Evolutionary conservation across 148 eudicot genomes (phyloP).

Genomic region (Salicornia ramosissima): DNA sequence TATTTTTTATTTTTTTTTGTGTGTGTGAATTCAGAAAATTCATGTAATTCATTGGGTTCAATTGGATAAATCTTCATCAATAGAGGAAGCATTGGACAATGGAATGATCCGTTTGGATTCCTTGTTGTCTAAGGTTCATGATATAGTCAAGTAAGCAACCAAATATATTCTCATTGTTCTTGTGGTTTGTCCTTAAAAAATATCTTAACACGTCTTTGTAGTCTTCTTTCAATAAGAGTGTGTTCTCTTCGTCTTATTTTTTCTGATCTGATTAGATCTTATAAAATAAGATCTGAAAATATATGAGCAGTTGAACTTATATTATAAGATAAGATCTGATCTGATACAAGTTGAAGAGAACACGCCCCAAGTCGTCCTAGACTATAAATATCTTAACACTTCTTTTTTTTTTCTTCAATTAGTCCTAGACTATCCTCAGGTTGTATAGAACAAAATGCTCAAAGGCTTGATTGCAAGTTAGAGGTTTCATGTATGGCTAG

Average conservation of each 20-base stretch:
- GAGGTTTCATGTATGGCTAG: conserved; percentile 53
- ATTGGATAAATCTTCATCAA: conserved; percentile 65
- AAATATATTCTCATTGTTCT: background rate
- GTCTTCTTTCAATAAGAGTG: no score
- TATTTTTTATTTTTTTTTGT: conserved; percentile 1
- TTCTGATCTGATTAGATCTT: no score
- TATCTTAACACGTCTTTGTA: conserved; percentile 2
- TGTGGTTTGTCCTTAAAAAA: background rate
- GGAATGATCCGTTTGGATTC: conserved; percentile 57
- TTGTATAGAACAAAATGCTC: conserved; percentile 49
- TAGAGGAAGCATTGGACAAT: conserved; percentile 67
- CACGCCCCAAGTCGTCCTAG: no score
- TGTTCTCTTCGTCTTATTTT: no score
- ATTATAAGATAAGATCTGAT: no score
- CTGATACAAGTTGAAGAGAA: no score
- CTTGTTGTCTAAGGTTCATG: conserved; percentile 69
- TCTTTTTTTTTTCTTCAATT: conserved; percentile 22
- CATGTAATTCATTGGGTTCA: conserved; percentile 87
- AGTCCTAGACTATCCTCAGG: conserved; percentile 85
- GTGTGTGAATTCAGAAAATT: conserved; percentile 57
- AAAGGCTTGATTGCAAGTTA: conserved; percentile 46
- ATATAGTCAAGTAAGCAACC: conserved; percentile 61
- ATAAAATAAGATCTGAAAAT: no score
- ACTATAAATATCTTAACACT: no score
- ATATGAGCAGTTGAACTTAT: no score